Base-by-base conservation (phyloP, 164 flowering plant genomes). In the Aristolochia contorta region DNA sequence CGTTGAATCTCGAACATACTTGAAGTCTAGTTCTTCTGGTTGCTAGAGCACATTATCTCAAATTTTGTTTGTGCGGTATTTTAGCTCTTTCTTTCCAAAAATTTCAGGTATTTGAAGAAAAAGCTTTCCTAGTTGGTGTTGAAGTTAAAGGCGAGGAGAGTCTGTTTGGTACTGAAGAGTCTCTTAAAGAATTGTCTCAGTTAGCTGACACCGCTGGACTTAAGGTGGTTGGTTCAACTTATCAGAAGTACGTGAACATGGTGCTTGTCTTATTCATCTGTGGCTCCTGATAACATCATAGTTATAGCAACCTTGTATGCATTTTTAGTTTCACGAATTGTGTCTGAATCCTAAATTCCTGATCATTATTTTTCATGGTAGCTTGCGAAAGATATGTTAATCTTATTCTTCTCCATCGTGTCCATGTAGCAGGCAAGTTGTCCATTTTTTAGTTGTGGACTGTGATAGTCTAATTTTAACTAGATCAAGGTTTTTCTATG, bases 181-280 rank as follows among this genome's bases (percentile, higher is more conserved):
- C 98, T 57, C 82, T 87, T 9, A 77, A 80, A 64, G 98, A 92
- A 67, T 69, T 92, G 57, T 83, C 76, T 24, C 93, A 92, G 74
- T 73, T 92, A 13, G 96, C 96, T 61, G 96, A 92, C 64, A 89
- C 96, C 65, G 98, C 98, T 51, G 98, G 98, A 50, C 81, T 92
- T 12, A 57, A 62, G 68, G 96, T 92, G 69, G 96, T 87, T 65
- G 98, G 86, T 62, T 83, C 90, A 54, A 81, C 96, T 6, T 79
- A 73, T 72, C 98, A 92, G 67, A 92, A 87, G 98, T 89, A 67
- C 79, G 95, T 75, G 65, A 30, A 16, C 24, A 20, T 52, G 13
- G 56, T 53, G 56, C 15, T 21, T 53, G 15, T 53, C 25, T 23
- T 16, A 10, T 53, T 52, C 9, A 33, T 8, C 45, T 60, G 5